Percentiles rank a stretch among this genome's conserved stretches.
phyloP scores from a whole-genome alignment of 257 asterid genomes.

The Solanum pennellii region DNA sequence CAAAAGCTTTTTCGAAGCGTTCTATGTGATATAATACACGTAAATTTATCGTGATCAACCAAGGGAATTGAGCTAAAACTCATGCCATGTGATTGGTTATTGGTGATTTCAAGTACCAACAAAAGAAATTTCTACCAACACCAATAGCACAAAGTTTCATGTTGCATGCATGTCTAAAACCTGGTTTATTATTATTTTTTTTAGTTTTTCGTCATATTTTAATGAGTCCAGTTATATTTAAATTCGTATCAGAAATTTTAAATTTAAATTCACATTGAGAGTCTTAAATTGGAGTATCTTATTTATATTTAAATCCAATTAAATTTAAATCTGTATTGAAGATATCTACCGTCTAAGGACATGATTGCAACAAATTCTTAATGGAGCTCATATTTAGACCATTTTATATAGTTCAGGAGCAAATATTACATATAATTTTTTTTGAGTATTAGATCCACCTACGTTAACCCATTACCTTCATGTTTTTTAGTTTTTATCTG shows the following conservation, averaged over 20 bases:
- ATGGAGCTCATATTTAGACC: background rate
- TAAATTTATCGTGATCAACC: background rate
- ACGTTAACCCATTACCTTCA: background rate
- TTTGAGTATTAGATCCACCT: too few species aligned
- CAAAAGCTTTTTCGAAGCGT: too few species aligned
- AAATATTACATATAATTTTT: too few species aligned
- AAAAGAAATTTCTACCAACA: background rate
- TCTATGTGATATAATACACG: background rate
- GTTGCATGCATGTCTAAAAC: background rate
- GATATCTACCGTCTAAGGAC: too few species aligned
- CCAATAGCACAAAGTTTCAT: background rate
- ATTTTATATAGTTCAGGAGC: too few species aligned
- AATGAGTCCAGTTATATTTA: fast-evolving
- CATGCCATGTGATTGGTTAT: background rate
- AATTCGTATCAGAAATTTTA: background rate
- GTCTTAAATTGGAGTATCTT: background rate
- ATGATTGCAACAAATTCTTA: background rate
- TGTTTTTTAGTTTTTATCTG: too few species aligned
- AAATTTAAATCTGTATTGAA: background rate
- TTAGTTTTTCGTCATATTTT: background rate
- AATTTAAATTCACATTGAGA: background rate
- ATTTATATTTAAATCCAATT: background rate
- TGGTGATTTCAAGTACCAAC: background rate
- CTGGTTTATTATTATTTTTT: background rate
- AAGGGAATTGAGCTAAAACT: background rate